Evolutionary conservation across 1,284 basidiomycete genomes (phyloP).

Genomic region (Ustilago hordei): DNA sequence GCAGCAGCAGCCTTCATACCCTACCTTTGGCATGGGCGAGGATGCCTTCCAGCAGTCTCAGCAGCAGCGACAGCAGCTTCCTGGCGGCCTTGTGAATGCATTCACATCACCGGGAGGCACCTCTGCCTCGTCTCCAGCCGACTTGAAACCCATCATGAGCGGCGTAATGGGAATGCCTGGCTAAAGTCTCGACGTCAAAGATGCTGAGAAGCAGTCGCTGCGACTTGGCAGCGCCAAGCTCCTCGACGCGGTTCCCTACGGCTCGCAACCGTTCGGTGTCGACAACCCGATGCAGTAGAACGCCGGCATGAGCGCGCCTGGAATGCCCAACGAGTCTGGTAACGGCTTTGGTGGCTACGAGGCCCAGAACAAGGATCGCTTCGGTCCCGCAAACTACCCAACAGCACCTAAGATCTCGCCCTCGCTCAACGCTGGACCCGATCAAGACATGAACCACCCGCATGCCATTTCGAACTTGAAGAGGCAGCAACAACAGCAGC

Average conservation of each 20-base stretch:
- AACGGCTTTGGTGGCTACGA: conserved; percentile 13
- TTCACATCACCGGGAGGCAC: conserved; percentile 34
- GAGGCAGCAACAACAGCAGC: conserved; percentile 10
- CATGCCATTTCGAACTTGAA: conserved; percentile 10
- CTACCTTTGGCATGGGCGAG: conserved; percentile 19
- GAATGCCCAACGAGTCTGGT: conserved; percentile 9
- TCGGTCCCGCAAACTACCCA: conserved; percentile 21
- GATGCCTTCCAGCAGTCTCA: conserved; percentile 28
- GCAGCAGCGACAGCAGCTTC: conserved; percentile 27
- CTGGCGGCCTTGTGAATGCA: conserved; percentile 40
- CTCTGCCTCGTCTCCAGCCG: conserved; percentile 29
- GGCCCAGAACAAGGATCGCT: conserved; percentile 21
- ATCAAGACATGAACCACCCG: conserved; percentile 7
- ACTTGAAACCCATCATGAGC: conserved; percentile 11
- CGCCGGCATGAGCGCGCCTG: conserved; percentile 5
- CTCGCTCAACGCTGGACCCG: conserved; percentile 12
- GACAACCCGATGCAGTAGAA: conserved; percentile 7
- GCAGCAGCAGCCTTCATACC: conserved; percentile 29
- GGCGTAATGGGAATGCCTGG: conserved; percentile 6
- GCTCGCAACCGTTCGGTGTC: conserved; percentile 17
- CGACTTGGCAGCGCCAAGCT: conserved; percentile 35
- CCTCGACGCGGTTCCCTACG: conserved; percentile 15
- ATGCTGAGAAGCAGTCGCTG: conserved; percentile 14
- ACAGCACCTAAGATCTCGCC: conserved; percentile 28
- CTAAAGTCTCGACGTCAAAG: conserved; percentile 11